These are phyloP conservation scores for Wickerhamomyces queroliae DNA, from an alignment of 805 yeast species.

Conservation along the genomic window DNA sequence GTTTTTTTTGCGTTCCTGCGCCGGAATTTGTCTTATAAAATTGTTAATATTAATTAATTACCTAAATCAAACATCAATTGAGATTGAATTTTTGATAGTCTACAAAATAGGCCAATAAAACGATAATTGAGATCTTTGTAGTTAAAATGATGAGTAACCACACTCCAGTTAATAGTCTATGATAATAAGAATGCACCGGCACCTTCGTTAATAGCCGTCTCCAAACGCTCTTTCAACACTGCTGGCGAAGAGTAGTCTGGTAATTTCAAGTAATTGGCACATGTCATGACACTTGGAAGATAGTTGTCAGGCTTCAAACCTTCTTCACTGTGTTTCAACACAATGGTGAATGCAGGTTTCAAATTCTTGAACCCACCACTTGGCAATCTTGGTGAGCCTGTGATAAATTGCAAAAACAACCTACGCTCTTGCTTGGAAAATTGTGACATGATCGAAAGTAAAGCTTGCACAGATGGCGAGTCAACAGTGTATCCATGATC, in stretches of 20 bases:
- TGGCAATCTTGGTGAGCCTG: slow-evolving; percentile 92
- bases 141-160: too few relatives aligned
- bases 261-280: slow-evolving; percentile 88
- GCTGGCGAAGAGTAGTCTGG: slow-evolving; percentile 71
- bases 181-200: slow-evolving; percentile 83
- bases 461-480: slow-evolving; percentile 52
- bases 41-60: too few relatives aligned
- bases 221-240: slow-evolving; percentile 51
- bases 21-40: too few relatives aligned
- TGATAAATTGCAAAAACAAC: slow-evolving; percentile 75
- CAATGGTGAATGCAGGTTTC: slow-evolving; percentile 82
- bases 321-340: slow-evolving; percentile 73
- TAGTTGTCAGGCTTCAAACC: slow-evolving; percentile 67
- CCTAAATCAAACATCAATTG: too few relatives aligned
- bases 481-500: slow-evolving; percentile 86
- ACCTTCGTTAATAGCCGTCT: slow-evolving; percentile 80
- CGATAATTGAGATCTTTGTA: too few relatives aligned
- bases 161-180: too few relatives aligned
- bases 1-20: too few relatives aligned
- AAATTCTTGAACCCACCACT: slow-evolving; percentile 87
- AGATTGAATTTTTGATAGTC: too few relatives aligned
- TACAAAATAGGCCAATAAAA: too few relatives aligned
- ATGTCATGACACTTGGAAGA: slow-evolving; percentile 96
- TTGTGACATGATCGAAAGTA: slow-evolving; percentile 55
- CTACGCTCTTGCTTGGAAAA: slow-evolving; percentile 56